Conservation (phyloP, 1,284 basidiomycete species). For the Wallemia mellicola region DNA sequence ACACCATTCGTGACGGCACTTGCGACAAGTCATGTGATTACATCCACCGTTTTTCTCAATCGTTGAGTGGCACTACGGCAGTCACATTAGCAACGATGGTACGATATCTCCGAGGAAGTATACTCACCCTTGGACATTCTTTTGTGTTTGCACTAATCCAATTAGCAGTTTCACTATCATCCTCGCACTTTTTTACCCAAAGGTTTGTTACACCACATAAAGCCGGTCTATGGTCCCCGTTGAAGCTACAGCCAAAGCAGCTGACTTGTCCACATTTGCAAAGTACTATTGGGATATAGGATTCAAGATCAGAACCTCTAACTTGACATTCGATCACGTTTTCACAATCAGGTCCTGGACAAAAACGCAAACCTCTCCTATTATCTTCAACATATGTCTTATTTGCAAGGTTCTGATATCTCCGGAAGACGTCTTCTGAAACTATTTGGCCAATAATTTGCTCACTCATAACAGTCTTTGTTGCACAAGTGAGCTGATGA, state of each 20-base stretch:
- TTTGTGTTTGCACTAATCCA: slow-evolving; percentile 99
- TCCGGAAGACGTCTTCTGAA: slow-evolving; percentile 16
- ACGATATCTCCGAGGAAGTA: no score
- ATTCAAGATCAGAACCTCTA: slow-evolving; percentile 37
- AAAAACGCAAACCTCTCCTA: slow-evolving; percentile 52
- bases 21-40: slow-evolving; percentile 99
- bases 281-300: slow-evolving; percentile 59
- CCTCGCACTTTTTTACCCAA: slow-evolving; percentile 91
- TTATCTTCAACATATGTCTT: slow-evolving; percentile 72
- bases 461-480: slow-evolving; percentile 18
- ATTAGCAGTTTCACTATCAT: slow-evolving; percentile 93
- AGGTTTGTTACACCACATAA: slow-evolving; percentile 63
- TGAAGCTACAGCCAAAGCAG: slow-evolving; percentile 67
- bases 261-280: slow-evolving; percentile 46
- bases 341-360: slow-evolving; percentile 33
- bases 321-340: slow-evolving; percentile 66
- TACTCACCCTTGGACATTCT: slow-evolving; percentile 43
- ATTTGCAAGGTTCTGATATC: slow-evolving; percentile 61
- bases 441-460: slow-evolving; percentile 5
- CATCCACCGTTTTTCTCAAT: slow-evolving; percentile 99
- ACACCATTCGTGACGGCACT: slow-evolving; percentile 54
- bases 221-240: slow-evolving; percentile 66
- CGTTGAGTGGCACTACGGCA: slow-evolving; percentile 52
- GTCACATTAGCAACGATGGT: not conserved
- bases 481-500: slow-evolving; percentile 19